Percentiles rank a stretch among this genome's conserved stretches.
Conservation (phyloP, 2,329 filamentous ascomycete species). For the Trichoderma semiorbis region DNA sequence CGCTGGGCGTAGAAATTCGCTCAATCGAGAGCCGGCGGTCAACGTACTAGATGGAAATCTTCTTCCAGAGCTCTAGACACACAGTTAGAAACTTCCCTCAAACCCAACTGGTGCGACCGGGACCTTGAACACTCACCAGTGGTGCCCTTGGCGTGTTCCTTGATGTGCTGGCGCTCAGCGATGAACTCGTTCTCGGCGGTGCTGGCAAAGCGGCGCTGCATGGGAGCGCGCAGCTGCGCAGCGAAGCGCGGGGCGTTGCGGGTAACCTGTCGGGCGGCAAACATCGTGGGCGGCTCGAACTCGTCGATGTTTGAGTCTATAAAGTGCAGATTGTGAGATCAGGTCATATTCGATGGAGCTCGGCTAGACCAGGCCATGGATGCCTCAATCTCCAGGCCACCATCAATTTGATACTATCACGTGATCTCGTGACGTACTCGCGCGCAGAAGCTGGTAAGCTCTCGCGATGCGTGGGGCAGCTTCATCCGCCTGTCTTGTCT, state of each 20-base stretch:
- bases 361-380: constrained; percentile 30
- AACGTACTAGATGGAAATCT: constrained; percentile 91
- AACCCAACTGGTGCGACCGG: neutral
- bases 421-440: constrained; percentile 30
- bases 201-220: constrained; percentile 71
- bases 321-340: constrained; percentile 31
- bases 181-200: constrained; percentile 87
- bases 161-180: constrained; percentile 84
- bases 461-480: neutral
- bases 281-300: constrained; percentile 48
- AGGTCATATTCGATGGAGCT: constrained; percentile 34
- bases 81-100: constrained; percentile 31
- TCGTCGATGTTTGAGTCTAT: constrained; percentile 26
- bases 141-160: constrained; percentile 82
- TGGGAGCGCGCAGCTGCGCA: constrained; percentile 55
- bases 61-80: constrained; percentile 80
- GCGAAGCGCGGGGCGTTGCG: constrained; percentile 61
- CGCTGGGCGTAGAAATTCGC: constrained; percentile 25
- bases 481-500: neutral
- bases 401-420: constrained; percentile 22
- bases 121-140: constrained; percentile 60
- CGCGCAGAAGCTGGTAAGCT: constrained; percentile 5
- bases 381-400: constrained; percentile 34
- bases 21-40: constrained; percentile 20
- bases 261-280: constrained; percentile 58